Evolutionary conservation across 768 basidiomycete species (phyloP).

Genomic region (Pleurotus djamor): DNA sequence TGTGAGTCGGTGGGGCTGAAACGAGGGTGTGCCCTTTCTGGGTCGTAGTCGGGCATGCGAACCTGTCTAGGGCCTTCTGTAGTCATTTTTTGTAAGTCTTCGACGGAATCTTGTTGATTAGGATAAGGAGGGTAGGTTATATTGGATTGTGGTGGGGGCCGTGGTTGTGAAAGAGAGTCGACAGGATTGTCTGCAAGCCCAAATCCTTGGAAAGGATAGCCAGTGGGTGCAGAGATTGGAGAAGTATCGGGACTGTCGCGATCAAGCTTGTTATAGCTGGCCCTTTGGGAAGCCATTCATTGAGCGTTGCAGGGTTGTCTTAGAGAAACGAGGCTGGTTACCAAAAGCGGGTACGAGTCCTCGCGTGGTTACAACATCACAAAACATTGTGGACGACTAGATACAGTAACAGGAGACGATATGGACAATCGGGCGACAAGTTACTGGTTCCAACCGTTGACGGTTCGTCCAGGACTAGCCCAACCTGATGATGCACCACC

Average conservation of each 20-base stretch:
- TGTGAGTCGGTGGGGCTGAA: neutral
- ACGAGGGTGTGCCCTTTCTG: constrained; percentile 19
- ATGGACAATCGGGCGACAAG: neutral
- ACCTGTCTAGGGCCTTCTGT: neutral
- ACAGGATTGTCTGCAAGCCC: neutral
- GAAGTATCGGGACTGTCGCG: constrained; percentile 1
- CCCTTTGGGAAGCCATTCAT: neutral
- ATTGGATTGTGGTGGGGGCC: neutral
- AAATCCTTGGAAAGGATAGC: neutral
- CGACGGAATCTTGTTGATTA: neutral
- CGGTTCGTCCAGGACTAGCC: constrained; percentile 45
- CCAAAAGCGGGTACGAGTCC: too few species aligned
- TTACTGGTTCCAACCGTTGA: constrained; percentile 50
- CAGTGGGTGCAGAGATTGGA: constrained; percentile 2
- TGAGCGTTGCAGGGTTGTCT: neutral
- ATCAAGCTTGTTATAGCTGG: neutral
- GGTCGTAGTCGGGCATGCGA: constrained; percentile 12
- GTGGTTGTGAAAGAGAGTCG: constrained; percentile 5
- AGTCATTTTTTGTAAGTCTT: neutral
- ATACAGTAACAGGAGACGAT: too few species aligned
- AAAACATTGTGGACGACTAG: too few species aligned
- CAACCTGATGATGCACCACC: constrained; percentile 33
- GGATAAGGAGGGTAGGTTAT: constrained; percentile 1
- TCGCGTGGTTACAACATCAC: too few species aligned
- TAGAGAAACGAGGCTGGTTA: too few species aligned